phyloP scores from a whole-genome alignment of 116 monocot species.

The Cymodocea nodosa region DNA sequence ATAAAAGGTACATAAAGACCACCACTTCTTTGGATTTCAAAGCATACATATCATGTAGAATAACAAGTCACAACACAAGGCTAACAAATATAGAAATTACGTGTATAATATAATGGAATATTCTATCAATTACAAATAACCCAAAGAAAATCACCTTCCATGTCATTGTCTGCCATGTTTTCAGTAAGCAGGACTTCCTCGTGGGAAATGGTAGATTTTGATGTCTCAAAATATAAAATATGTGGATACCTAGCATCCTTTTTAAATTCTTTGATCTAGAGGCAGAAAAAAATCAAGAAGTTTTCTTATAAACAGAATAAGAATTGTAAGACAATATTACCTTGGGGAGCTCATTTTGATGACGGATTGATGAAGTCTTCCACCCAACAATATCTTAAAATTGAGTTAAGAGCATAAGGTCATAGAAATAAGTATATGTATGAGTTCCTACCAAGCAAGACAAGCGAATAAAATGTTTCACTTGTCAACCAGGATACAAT shows the following conservation, averaged over 20 bases:
- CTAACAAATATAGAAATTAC: too few relatives aligned
- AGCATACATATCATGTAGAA: too few relatives aligned
- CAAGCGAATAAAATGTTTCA: background rate
- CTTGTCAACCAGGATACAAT: constrained; percentile 58
- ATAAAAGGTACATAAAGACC: too few relatives aligned
- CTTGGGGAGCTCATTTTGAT: constrained; percentile 73
- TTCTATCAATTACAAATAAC: too few relatives aligned
- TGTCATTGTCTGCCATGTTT: constrained; percentile 16
- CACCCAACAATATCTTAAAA: constrained; percentile 80
- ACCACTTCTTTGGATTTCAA: too few relatives aligned
- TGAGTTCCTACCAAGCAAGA: background rate
- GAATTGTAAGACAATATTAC: constrained; percentile 15
- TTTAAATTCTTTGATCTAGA: constrained; percentile 42
- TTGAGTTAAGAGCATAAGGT: constrained; percentile 34
- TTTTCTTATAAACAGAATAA: background rate
- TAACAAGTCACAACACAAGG: too few relatives aligned
- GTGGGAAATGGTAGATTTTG: constrained; percentile 8
- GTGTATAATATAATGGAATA: too few relatives aligned
- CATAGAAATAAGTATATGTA: background rate
- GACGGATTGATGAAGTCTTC: constrained; percentile 85
- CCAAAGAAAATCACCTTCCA: constrained; percentile 43
- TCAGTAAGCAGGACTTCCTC: constrained; percentile 10
- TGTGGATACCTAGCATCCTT: constrained; percentile 57
- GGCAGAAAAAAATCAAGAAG: background rate
- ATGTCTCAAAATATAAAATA: constrained; percentile 54